phyloP scores from a whole-genome alignment of 768 basidiomycete species.

The Lentinus brumalis region DNA sequence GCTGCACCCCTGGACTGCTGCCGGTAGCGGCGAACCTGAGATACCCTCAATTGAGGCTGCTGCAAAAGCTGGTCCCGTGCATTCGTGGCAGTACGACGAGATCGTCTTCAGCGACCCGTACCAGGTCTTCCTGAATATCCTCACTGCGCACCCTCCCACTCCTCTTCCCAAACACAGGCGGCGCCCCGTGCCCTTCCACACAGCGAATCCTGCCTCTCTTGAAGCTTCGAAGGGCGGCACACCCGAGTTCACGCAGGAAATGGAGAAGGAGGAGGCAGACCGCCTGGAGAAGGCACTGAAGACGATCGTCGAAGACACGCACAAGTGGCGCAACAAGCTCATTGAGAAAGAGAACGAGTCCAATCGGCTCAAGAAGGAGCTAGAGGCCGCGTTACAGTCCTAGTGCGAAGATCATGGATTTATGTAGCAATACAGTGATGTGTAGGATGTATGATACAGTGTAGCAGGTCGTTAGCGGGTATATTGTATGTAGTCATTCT shows the following conservation, averaged over 20 bases:
- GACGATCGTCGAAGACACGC: constrained; percentile 71
- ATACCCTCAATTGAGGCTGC: constrained; percentile 69
- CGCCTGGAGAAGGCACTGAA: constrained; percentile 77
- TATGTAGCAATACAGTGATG: constrained; percentile 8
- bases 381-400: constrained; percentile 22
- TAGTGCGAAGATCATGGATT: constrained; percentile 2
- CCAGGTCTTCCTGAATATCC: constrained; percentile 78
- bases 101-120: constrained; percentile 95
- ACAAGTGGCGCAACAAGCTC: constrained; percentile 65
- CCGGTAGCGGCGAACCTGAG: constrained; percentile 66
- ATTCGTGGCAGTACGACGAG: constrained; percentile 99
- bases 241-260: constrained; percentile 81
- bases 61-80: constrained; percentile 73
- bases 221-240: constrained; percentile 66
- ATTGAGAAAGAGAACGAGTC: constrained; percentile 85
- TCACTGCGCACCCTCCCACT: constrained; percentile 83
- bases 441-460: constrained; percentile 10
- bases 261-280: constrained; percentile 88
- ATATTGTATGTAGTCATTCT: background rate
- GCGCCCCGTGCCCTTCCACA: constrained; percentile 72
- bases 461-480: background rate
- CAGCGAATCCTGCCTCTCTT: constrained; percentile 52
- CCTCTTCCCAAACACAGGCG: constrained; percentile 66
- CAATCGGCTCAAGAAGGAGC: constrained; percentile 63
- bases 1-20: constrained; percentile 82